A percentile compares a stretch with the other conserved stretches of the same genome.
phyloP scores from a whole-genome alignment of 2,329 filamentous ascomycete species.

The Keithomyces neogunnii region DNA sequence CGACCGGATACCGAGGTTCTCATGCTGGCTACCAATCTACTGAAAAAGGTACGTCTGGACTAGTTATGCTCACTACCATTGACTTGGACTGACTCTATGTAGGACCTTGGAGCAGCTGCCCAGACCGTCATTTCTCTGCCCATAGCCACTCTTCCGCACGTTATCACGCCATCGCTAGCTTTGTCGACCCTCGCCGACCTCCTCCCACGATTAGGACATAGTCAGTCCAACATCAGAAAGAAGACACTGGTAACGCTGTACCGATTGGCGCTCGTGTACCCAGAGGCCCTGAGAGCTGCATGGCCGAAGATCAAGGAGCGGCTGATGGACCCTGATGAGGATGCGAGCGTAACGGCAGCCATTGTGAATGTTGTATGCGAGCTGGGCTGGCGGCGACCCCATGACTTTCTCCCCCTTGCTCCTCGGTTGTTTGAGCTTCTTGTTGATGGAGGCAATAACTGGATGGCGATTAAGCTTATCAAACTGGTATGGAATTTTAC shows the following conservation, averaged over 20 bases:
- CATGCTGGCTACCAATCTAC: slow-evolving; percentile 91
- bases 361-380: slow-evolving; percentile 97
- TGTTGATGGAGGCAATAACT: slow-evolving; percentile 90
- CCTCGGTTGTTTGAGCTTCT: slow-evolving; percentile 87
- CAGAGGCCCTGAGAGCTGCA: slow-evolving; percentile 80
- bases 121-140: slow-evolving; percentile 76
- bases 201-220: slow-evolving; percentile 78
- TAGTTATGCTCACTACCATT: neutral
- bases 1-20: slow-evolving; percentile 91
- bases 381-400: slow-evolving; percentile 84
- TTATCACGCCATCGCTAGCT: slow-evolving; percentile 86
- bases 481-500: slow-evolving; percentile 58
- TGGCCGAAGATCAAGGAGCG: slow-evolving; percentile 98
- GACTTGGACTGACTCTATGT: neutral
- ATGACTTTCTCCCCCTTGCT: slow-evolving; percentile 87
- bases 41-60: slow-evolving; percentile 66
- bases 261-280: slow-evolving; percentile 88
- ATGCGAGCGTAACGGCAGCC: slow-evolving; percentile 86
- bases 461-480: slow-evolving; percentile 99
- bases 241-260: slow-evolving; percentile 96
- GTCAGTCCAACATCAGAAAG: slow-evolving; percentile 77
- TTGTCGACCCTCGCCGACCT: slow-evolving; percentile 83
- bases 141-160: slow-evolving; percentile 82
- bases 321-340: slow-evolving; percentile 81
- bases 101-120: slow-evolving; percentile 65